Base-by-base conservation (phyloP, 169 alveolate species). In the Cryptosporidium muris region DNA sequence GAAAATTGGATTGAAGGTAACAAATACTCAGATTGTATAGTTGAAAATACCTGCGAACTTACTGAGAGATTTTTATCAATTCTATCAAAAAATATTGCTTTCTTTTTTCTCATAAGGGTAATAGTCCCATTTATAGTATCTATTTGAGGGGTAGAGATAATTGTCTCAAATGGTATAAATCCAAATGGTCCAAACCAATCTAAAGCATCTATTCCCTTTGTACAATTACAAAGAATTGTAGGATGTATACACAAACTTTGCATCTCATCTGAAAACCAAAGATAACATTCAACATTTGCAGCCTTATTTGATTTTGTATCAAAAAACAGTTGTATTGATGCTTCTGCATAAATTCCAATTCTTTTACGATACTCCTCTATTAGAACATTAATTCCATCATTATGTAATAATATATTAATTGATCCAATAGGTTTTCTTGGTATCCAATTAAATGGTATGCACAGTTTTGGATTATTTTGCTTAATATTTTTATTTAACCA, bases 151-250 rank as follows among this genome's bases (percentile, higher is more conserved):
- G 38, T 53, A 1, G 67, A 74, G 7, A n/a, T 58, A 2, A 74
- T 56, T 8, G 43, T 11, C 3, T 74, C 85, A 60, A 74, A 58
- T 2, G 85, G 85, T 7, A 74, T 16, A 56, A 56, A 74, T 36
- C 85, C 85, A 1, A 74, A 43, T 38, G 85, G 85, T 12, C 85
- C 85, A 7, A 74, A 40, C 85, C 85, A 74, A 2, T 74, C 85
- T 16, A 74, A 36, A 9, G 85, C 54, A 47, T 74, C 85, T 36
- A 43, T 58, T 25, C 85, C 85, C 40, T 74, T 74, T 36, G 34
- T 58, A 25, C 74, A 74, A 3, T 74, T 37, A 1, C 85, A 74
- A 1, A 74, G 62, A 16, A 74, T 7, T 2, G 2, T 49, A 12
- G 85, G 85, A 34, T 74, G 85, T 58, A 74, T 74, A 58, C 85